Percentiles rank a stretch among this genome's conserved stretches.
Conservation (phyloP, 305 asterid species). For the Stenogyne calaminthoides region DNA sequence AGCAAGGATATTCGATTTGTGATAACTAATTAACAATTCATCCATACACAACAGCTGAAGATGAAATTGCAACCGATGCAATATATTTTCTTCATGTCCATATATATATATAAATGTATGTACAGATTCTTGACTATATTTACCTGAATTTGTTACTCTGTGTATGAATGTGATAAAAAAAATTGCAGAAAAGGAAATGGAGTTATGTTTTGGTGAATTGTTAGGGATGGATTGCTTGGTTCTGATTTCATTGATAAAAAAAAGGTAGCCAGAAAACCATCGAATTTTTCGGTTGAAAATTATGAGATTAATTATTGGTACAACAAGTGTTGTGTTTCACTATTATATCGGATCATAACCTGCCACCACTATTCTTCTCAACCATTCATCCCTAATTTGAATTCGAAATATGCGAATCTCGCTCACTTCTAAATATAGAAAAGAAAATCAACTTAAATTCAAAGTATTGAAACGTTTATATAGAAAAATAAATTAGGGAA, state of each 20-base stretch:
- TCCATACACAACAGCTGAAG: background rate
- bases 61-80: background rate
- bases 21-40: background rate
- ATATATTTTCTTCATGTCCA: background rate
- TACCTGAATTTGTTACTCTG: background rate
- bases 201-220: slow-evolving; percentile 9
- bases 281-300: slow-evolving; percentile 32
- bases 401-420: background rate
- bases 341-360: slow-evolving; percentile 22
- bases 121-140: slow-evolving; percentile 1
- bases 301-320: background rate
- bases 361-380: slow-evolving; percentile 22
- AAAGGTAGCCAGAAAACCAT: slow-evolving; percentile 8
- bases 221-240: slow-evolving; percentile 13
- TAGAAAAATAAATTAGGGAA: background rate
- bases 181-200: slow-evolving; percentile 18
- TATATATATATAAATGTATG: background rate
- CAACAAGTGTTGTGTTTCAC: slow-evolving; percentile 27
- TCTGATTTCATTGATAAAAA: slow-evolving; percentile 7
- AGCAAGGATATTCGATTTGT: background rate
- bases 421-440: background rate
- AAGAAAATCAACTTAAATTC: background rate
- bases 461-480: background rate
- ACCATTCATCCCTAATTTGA: background rate
- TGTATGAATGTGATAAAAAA: background rate